Percentiles rank a stretch among this genome's conserved stretches.
phyloP scores from a whole-genome alignment of 768 basidiomycete species.

The Hortiboletus campestris region DNA sequence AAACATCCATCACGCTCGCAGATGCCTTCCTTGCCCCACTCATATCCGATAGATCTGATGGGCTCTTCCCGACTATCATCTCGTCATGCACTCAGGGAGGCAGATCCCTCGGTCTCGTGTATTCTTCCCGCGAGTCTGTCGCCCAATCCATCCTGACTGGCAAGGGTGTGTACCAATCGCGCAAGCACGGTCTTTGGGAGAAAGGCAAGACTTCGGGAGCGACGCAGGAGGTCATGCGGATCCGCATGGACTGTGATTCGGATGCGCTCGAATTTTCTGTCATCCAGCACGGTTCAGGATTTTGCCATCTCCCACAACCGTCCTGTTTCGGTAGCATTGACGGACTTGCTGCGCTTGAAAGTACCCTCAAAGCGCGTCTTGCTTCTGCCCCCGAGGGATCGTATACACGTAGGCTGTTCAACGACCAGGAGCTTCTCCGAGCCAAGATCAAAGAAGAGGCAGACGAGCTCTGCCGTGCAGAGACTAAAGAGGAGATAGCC shows the following conservation, averaged over 20 bases:
- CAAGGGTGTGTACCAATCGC: slow-evolving; percentile 93
- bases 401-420: slow-evolving; percentile 87
- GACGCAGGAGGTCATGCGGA: slow-evolving; percentile 80
- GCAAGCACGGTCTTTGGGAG: slow-evolving; percentile 93
- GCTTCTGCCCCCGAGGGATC: slow-evolving; percentile 82
- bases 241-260: slow-evolving; percentile 87
- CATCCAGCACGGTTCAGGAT: slow-evolving; percentile 84
- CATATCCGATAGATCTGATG: slow-evolving; percentile 84
- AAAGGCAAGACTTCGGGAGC: slow-evolving; percentile 97
- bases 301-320: slow-evolving; percentile 85
- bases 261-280: slow-evolving; percentile 92
- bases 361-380: slow-evolving; percentile 69
- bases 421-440: slow-evolving; percentile 73
- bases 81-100: slow-evolving; percentile 66
- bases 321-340: slow-evolving; percentile 85
- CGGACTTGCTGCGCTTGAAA: slow-evolving; percentile 83
- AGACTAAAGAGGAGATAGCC: slow-evolving; percentile 76
- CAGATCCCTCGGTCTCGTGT: slow-evolving; percentile 86
- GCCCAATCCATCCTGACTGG: slow-evolving; percentile 84
- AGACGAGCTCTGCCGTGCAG: slow-evolving; percentile 87
- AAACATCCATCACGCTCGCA: slow-evolving; percentile 64
- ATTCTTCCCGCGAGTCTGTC: slow-evolving; percentile 87
- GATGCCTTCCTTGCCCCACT: slow-evolving; percentile 86
- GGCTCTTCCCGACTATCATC: slow-evolving; percentile 90
- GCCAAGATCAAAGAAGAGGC: slow-evolving; percentile 99